Evolutionary conservation across 2,329 filamentous ascomycete species (phyloP).

Genomic region (Helotiales sp.): DNA sequence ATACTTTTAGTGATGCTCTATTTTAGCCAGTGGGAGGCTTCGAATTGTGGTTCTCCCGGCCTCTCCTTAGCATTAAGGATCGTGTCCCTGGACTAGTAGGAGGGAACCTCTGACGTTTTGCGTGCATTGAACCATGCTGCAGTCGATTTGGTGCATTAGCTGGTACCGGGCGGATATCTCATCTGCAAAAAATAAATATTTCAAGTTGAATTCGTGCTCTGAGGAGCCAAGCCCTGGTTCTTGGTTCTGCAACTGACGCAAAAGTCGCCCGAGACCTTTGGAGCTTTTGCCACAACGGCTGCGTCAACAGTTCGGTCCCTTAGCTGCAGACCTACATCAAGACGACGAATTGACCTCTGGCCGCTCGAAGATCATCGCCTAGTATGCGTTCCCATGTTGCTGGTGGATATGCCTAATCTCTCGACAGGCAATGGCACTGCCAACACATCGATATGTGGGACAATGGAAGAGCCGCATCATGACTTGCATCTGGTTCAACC

Average conservation of each 20-base stretch:
- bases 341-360: slow-evolving; percentile 33
- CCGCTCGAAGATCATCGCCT: slow-evolving; percentile 36
- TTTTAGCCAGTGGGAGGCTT: slow-evolving; percentile 26
- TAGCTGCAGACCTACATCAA: slow-evolving; percentile 34
- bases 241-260: slow-evolving; percentile 24
- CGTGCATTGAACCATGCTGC: slow-evolving; percentile 27
- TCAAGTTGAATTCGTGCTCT: slow-evolving; percentile 4
- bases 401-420: slow-evolving; percentile 64
- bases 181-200: slow-evolving; percentile 9
- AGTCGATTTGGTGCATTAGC: slow-evolving; percentile 36
- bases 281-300: slow-evolving; percentile 36
- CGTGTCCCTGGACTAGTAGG: slow-evolving; percentile 28
- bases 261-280: slow-evolving; percentile 31
- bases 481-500: slow-evolving; percentile 36
- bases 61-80: slow-evolving; percentile 22
- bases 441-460: slow-evolving; percentile 85
- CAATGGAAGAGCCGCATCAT: slow-evolving; percentile 65
- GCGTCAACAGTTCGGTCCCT: slow-evolving; percentile 30
- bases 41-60: slow-evolving; percentile 21
- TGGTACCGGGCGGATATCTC: slow-evolving; percentile 31
- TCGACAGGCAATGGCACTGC: slow-evolving; percentile 74
- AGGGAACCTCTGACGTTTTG: slow-evolving; percentile 31
- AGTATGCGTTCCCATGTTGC: slow-evolving; percentile 42
- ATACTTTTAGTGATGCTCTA: slow-evolving; percentile 16
- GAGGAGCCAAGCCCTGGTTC: slow-evolving; percentile 17